These are phyloP conservation scores for Dictyostelium brefeldianum DNA, from an alignment of 78 protist genomes.

Conservation along the genomic window DNA sequence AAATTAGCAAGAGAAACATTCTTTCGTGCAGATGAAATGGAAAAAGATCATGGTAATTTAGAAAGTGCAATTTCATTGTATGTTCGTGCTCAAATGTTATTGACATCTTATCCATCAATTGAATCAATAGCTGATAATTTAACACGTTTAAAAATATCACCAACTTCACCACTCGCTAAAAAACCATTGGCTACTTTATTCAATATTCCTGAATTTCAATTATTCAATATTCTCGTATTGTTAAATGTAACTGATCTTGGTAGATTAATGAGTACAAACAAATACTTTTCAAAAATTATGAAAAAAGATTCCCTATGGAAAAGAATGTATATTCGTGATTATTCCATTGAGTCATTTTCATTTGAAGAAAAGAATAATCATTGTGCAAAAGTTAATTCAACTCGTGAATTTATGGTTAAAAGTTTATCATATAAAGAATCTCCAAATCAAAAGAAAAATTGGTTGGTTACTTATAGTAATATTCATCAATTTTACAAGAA, in stretches of 20 bases:
- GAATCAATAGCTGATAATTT: background rate
- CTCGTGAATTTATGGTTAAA: background rate
- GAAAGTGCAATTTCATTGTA: conserved; percentile 27
- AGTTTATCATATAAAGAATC: background rate
- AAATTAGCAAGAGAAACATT: conserved; percentile 8
- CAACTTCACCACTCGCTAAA: background rate
- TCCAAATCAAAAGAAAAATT: background rate
- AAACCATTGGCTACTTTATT: background rate
- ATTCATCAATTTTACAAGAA: background rate
- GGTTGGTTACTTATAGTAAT: conserved; percentile 25
- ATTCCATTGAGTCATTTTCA: background rate
- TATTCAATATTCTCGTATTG: background rate
- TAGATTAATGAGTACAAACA: background rate
- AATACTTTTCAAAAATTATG: background rate
- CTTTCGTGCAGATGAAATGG: conserved; percentile 46
- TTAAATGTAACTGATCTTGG: background rate
- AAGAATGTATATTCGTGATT: conserved; percentile 8
- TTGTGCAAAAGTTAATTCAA: background rate
- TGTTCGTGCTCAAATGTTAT: conserved; percentile 56
- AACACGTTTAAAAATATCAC: background rate
- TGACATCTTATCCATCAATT: conserved; percentile 20
- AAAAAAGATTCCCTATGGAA: conserved; percentile 44
- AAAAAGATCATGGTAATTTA: conserved; percentile 48
- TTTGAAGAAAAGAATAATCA: background rate
- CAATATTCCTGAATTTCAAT: conserved; percentile 15